Evolutionary conservation across 768 basidiomycete species (phyloP).

Genomic region (Pisolithus microcarpus): DNA sequence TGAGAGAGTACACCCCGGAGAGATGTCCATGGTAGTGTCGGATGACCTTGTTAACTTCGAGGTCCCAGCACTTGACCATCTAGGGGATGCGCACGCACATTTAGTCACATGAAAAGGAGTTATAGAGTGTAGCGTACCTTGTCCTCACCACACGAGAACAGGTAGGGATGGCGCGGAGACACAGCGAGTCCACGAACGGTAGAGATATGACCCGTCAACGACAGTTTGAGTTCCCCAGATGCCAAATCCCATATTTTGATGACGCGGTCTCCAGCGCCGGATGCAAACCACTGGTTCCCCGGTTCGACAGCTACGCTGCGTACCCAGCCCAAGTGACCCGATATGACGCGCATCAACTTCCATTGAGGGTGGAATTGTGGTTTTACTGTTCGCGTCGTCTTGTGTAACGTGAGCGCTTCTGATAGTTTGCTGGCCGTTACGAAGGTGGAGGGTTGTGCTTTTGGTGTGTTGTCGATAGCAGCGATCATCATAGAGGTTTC

Average conservation of each 20-base stretch:
- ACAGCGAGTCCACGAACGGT: slow-evolving; percentile 94
- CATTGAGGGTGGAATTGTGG: slow-evolving; percentile 94
- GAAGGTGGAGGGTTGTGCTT: slow-evolving; percentile 63
- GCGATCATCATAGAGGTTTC: slow-evolving; percentile 66
- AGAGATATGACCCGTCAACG: slow-evolving; percentile 94
- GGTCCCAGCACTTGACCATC: slow-evolving; percentile 99
- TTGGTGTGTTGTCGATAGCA: slow-evolving; percentile 67
- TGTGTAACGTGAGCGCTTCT: slow-evolving; percentile 87
- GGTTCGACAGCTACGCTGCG: slow-evolving; percentile 94
- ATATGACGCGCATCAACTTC: slow-evolving; percentile 95
- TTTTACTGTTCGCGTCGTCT: slow-evolving; percentile 89
- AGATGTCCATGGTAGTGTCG: slow-evolving; percentile 98
- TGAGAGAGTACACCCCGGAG: slow-evolving; percentile 92
- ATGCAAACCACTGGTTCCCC: slow-evolving; percentile 97
- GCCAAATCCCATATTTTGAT: slow-evolving; percentile 99
- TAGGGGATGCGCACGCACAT: slow-evolving; percentile 23
- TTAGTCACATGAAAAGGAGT: background rate
- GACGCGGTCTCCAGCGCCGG: slow-evolving; percentile 95
- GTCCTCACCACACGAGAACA: slow-evolving; percentile 97
- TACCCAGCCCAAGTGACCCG: slow-evolving; percentile 97
- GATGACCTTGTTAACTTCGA: slow-evolving; percentile 98
- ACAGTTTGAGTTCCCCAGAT: slow-evolving; percentile 94
- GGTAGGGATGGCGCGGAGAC: slow-evolving; percentile 87
- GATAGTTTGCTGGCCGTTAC: slow-evolving; percentile 60
- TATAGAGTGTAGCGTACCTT: slow-evolving; percentile 50